Percentiles rank a stretch among this genome's conserved stretches.
phyloP scores from a whole-genome alignment of 2,329 filamentous ascomycete species.

The Colletotrichum sp. region DNA sequence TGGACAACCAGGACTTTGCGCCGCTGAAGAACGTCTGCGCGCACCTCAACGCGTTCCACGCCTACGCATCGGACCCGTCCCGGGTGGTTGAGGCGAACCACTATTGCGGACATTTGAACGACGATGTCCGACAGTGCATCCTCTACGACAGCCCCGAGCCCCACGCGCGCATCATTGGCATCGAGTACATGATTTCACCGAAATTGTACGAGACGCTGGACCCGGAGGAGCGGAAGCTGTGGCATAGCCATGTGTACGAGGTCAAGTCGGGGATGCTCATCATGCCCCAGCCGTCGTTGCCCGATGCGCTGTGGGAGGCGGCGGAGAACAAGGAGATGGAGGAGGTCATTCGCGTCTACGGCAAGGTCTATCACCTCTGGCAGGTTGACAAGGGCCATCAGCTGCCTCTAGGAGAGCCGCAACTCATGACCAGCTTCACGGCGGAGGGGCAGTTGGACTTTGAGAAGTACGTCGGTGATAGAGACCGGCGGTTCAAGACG shows the following conservation, averaged over 20 bases:
- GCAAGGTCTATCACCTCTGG: conserved; percentile 88
- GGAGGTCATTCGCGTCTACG: conserved; percentile 75
- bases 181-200: conserved; percentile 87
- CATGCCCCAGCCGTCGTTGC: conserved; percentile 69
- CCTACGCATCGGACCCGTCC: conserved; percentile 75
- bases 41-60: conserved; percentile 86
- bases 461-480: conserved; percentile 44
- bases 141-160: conserved; percentile 76
- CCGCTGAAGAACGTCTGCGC: conserved; percentile 80
- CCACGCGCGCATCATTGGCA: conserved; percentile 77
- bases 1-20: conserved; percentile 60
- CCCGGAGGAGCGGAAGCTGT: conserved; percentile 72
- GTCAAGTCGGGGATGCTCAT: conserved; percentile 82
- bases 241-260: conserved; percentile 80
- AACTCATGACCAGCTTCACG: conserved; percentile 61
- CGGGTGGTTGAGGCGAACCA: conserved; percentile 81
- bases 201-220: conserved; percentile 71
- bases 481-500: conserved; percentile 51
- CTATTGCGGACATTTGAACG: conserved; percentile 78
- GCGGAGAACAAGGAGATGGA: conserved; percentile 85
- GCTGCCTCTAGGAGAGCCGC: conserved; percentile 56
- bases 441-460: conserved; percentile 54
- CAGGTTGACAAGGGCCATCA: conserved; percentile 77
- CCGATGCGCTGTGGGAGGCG: conserved; percentile 70
- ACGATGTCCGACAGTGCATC: conserved; percentile 82